phyloP scores from a whole-genome alignment of 495 filamentous ascomycete species.

The Podospora pseudopauciseta region DNA sequence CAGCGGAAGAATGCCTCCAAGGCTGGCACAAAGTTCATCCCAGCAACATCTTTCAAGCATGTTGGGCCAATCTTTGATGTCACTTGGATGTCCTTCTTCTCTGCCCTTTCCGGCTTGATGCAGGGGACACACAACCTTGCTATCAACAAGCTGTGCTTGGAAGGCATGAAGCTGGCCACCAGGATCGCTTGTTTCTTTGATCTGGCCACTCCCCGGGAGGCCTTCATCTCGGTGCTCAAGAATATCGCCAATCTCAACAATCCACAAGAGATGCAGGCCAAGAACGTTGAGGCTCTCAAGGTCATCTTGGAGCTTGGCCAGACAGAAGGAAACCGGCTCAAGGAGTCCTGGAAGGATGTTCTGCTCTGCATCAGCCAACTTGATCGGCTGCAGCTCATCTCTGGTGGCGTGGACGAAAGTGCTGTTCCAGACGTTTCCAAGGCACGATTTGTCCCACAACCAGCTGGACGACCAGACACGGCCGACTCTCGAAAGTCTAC shows the following conservation, averaged over 20 bases:
- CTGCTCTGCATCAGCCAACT: slow-evolving; percentile 94
- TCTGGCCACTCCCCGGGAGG: slow-evolving; percentile 80
- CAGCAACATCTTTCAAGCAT: slow-evolving; percentile 88
- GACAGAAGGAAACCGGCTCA: slow-evolving; percentile 84
- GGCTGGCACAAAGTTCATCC: slow-evolving; percentile 73
- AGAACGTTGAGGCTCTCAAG: slow-evolving; percentile 93
- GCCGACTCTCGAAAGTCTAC: slow-evolving; percentile 61
- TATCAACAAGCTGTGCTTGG: slow-evolving; percentile 85
- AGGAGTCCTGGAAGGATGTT: slow-evolving; percentile 90
- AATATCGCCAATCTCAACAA: slow-evolving; percentile 96
- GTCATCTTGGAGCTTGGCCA: slow-evolving; percentile 85
- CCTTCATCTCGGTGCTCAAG: slow-evolving; percentile 89
- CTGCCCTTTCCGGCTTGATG: slow-evolving; percentile 82
- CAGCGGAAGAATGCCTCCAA: slow-evolving; percentile 74
- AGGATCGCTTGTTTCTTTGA: slow-evolving; percentile 92
- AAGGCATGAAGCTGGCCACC: slow-evolving; percentile 90
- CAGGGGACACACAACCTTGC: slow-evolving; percentile 90
- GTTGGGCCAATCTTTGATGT: slow-evolving; percentile 99
- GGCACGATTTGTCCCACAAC: slow-evolving; percentile 61
- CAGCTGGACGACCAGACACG: slow-evolving; percentile 46
- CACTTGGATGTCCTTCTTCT: slow-evolving; percentile 98
- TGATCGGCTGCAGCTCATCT: slow-evolving; percentile 92
- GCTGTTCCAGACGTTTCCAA: slow-evolving; percentile 90
- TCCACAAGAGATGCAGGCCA: slow-evolving; percentile 88
- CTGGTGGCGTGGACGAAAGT: slow-evolving; percentile 87